Evolutionary conservation across 805 yeast genomes (phyloP), one percentile per base, ranked within the genome.

Genomic region (Cyberlindnera mississippiensis): DNA sequence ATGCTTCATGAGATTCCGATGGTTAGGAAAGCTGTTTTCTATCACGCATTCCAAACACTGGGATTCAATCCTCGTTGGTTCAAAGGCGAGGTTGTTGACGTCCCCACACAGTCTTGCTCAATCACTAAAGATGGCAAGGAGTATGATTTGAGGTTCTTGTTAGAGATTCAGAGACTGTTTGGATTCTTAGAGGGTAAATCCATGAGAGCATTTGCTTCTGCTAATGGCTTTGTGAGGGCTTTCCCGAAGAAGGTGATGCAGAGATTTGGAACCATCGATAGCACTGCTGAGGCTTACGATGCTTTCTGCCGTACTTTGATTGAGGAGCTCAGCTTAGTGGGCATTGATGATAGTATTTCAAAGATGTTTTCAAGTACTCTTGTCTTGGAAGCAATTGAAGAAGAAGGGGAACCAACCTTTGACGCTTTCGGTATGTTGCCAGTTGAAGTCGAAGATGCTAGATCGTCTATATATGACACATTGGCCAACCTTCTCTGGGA

Each of bases 61-160:
- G 69, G 71, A 0, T 69, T 52, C 43, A 51, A 62, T 13, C 61
- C 64, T 4, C 52, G 56, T 34, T 71, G 76, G 76, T 71, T 67
- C 64, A 66, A 52, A 42, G 64, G 61, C 1, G 57, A 53, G 1
- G 8, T 22, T 1, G 31, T 46, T 3, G 20, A 14, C 2, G 17
- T 52, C 2, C 50, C 54, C 4, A 38, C 41, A 12, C 48, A 35
- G 3, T 15, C 39, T 1, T 29, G 48, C 3, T 17, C 16, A 2
- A 31, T 46, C 1, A 33, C 37, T 9, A 51, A 53, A 5, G 61
- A 62, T 20, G 56, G 47, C 26, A 53, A 63, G 18, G 29, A 50
- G 2, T 41, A 51, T 7, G 56, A 58, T 37, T 44, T 61, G n/a
- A 40, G 52, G 10, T 56, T 64, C 15, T 41, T 63, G 6, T 50